Evolutionary conservation across 2,329 filamentous ascomycete species (phyloP).

Genomic region (Penicillium sp.): DNA sequence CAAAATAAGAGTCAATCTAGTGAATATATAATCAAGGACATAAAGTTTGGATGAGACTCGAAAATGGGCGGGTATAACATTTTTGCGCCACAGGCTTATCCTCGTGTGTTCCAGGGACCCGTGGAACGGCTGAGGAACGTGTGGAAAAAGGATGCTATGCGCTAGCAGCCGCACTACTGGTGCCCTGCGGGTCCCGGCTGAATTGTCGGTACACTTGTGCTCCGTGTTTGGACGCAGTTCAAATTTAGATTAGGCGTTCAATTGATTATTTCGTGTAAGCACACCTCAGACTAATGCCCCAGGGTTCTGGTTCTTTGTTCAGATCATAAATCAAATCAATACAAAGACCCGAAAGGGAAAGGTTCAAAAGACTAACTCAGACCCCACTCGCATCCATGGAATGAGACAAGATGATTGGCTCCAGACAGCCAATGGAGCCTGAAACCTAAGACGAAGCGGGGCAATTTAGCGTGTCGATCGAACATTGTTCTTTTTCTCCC

Average conservation of each 20-base stretch:
- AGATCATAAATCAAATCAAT: not conserved
- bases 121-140: slow-evolving; percentile 10
- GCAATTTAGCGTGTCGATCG: slow-evolving; percentile 9
- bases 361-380: slow-evolving; percentile 2
- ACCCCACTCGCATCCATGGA: slow-evolving; percentile 3
- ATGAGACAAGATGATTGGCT: slow-evolving; percentile 3
- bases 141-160: slow-evolving; percentile 8
- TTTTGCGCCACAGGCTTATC: slow-evolving; percentile 9
- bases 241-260: not conserved
- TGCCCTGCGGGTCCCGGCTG: slow-evolving; percentile 3
- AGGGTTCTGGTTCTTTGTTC: not conserved
- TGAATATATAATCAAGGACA: not conserved
- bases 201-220: not conserved
- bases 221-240: not conserved
- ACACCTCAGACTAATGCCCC: not conserved
- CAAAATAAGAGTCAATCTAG: not conserved
- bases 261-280: not conserved
- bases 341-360: not conserved
- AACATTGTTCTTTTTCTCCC: slow-evolving; percentile 5
- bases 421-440: not conserved
- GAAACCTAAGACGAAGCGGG: slow-evolving; percentile 5
- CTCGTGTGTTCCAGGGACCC: slow-evolving; percentile 9
- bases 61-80: slow-evolving; percentile 2
- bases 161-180: slow-evolving; percentile 8
- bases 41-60: slow-evolving; percentile 5